Evolutionary conservation across 805 yeast genomes (phyloP), one percentile per base, ranked within the genome.

Genomic region (Saccharomycodes ludwigii): DNA sequence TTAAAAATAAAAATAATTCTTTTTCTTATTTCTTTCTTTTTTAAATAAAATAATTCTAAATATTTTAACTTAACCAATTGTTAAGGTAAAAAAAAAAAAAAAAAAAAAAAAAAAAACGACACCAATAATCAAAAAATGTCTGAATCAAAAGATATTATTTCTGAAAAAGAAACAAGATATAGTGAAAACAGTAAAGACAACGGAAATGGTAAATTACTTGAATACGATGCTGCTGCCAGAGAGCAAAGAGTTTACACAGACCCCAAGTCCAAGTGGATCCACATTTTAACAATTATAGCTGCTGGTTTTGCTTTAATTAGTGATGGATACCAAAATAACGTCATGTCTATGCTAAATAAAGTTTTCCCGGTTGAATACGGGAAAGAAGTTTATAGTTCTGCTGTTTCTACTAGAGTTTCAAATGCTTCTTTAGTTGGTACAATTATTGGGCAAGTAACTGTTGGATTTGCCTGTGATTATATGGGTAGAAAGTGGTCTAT

Each of bases 291-390:
- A 11, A 41, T 39, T 25, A 32, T 39, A 14, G 41, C 43, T 3
- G 61, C 85, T 16, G 88, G 91, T 10, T 75, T 71, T 40, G 91
- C 86, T 1, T 63, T 80, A 47, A 70, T 77, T 44, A 71, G 80
- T 15, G 91, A 80, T 54, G 86, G 86, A 4, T 78, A 78, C 52
- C 83, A 76, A 49, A 78, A 78, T 47, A 75, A 72, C 42, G 66
- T 76, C 39, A 76, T 78, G 82, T 68, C 82, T 4, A 74, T 76
- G 76, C 44, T 67, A 41, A 78, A 77, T 50, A 56, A 65, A 14
- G 65, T 74, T 10, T 74, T 76, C 45, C 56, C 73, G 7, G 42
- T 47, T 12, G 44, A 44, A 6, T 67, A 67, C 47, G 53, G 48
- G 13, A 42, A 50, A 12, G 52, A 51, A 3, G 40, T 32, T 5